These are phyloP conservation scores for barley (Hordeum vulgare) DNA, from an alignment of 176 grass and related monocot genomes.

Conservation along the genomic window DNA sequence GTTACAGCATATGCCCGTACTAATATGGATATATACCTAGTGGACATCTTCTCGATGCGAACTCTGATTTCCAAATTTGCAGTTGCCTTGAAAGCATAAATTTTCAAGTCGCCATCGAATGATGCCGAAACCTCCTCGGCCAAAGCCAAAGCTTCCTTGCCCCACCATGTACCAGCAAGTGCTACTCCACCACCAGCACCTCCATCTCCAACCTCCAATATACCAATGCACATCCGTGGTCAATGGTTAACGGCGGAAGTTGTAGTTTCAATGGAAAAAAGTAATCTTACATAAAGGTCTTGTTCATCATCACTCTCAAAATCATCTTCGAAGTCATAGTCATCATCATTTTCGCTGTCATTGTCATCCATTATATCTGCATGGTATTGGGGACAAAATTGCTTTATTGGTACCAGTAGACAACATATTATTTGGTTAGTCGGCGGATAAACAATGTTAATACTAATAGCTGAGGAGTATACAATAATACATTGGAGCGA, in stretches of 20 bases:
- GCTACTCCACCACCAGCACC: constrained; percentile 83
- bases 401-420: not conserved
- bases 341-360: not conserved
- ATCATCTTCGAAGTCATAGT: constrained; percentile 43
- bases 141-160: constrained; percentile 75
- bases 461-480: not conserved
- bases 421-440: not conserved
- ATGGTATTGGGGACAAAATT: not conserved
- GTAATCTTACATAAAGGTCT: constrained; percentile 40
- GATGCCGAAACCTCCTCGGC: constrained; percentile 63
- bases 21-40: constrained; percentile 40
- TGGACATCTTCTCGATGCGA: constrained; percentile 93
- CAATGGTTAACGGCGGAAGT: not conserved
- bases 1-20: not conserved
- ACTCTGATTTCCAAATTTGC: constrained; percentile 54
- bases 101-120: constrained; percentile 66
- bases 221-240: not conserved
- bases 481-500: not conserved
- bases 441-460: not conserved
- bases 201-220: constrained; percentile 83
- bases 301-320: constrained; percentile 52
- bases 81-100: constrained; percentile 87
- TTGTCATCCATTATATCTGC: constrained; percentile 36
- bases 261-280: constrained; percentile 1
- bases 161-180: constrained; percentile 75